Conservation (phyloP, 75 land plant species). For the Selaginella moellendorffii region DNA sequence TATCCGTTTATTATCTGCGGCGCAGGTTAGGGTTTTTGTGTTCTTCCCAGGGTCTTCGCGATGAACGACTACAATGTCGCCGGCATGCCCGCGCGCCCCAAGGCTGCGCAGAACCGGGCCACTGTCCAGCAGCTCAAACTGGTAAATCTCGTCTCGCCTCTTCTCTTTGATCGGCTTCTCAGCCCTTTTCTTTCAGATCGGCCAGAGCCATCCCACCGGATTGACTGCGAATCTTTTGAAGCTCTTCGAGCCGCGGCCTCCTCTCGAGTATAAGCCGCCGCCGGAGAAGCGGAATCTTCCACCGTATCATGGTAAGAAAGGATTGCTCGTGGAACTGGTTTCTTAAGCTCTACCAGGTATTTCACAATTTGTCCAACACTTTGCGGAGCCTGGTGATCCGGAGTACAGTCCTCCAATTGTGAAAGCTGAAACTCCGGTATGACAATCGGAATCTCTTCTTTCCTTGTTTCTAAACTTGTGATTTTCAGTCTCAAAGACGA, state of each 20-base stretch:
- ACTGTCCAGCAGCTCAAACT: slow-evolving; percentile 86
- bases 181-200: slow-evolving; percentile 41
- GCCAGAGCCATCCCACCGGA: slow-evolving; percentile 93
- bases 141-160: slow-evolving; percentile 24
- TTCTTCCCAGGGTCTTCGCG: not conserved
- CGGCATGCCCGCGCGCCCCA: slow-evolving; percentile 86
- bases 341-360: slow-evolving; percentile 42
- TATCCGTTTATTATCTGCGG: not conserved
- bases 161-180: not conserved
- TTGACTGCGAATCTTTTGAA: slow-evolving; percentile 76
- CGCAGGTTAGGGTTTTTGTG: not conserved
- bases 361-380: slow-evolving; percentile 68
- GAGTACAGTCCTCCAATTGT: slow-evolving; percentile 83
- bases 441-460: not conserved
- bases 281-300: slow-evolving; percentile 86
- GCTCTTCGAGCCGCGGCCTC: slow-evolving; percentile 91
- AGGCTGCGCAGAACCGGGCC: slow-evolving; percentile 78
- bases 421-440: slow-evolving; percentile 79
- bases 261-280: slow-evolving; percentile 79
- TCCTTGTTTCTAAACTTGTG: not conserved
- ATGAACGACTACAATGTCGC: slow-evolving; percentile 70
- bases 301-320: slow-evolving; percentile 54
- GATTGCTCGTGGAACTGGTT: no score
- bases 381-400: slow-evolving; percentile 88
- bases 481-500: slow-evolving; percentile 47